Evolutionary conservation across 1,139 yeast species (phyloP), one percentile per base, ranked within the genome.

Genomic region (Geotrichum bryndzae): DNA sequence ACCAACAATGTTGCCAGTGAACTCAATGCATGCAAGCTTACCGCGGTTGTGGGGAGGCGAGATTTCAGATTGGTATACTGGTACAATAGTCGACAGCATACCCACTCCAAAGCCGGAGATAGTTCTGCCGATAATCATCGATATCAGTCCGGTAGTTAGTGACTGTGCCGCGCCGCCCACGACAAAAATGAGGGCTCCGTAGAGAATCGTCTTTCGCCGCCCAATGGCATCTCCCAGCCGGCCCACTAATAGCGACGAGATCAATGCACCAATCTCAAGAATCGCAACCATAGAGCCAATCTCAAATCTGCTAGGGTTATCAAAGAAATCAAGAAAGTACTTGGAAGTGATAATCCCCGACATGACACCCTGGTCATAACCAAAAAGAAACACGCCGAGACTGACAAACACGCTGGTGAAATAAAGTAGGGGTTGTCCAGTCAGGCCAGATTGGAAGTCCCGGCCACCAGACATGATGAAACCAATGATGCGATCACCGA

Each of bases 21-120:
- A 92, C 75, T 92, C 97, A 56, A 91, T 85, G 70, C 96, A 90
- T 0, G 96, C 97, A 62, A 90, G 82, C 69, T 87, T 84, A 1
- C 98, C 98, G 64, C 98, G 80, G 67, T 87, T 89, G 66, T 88
- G 87, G 0, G 97, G 91, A n/a, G 96, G 96, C 50, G 95, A 86
- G 64, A 92, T 90, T 73, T 92, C 98, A 6, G 90, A 84, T 76
- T 91, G 97, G 74, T 90, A 92, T 57, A 94, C 90, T 0, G 98
- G 97, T n/a, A 94, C 95, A 60, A 91, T 90, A 5, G 96, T 90
- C 15, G 96, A 87, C 61, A 92, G 79, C 70, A 90, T 81, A 11
- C 97, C 98, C 55, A 92, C 92, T 18, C 96, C 97, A 48, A 91
- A 69, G 71, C 97, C 97, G 54, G 92, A 84, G 53, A 91, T 80